Conservation (phyloP, 257 asterid species). For the Capsicum rhomboideum region DNA sequence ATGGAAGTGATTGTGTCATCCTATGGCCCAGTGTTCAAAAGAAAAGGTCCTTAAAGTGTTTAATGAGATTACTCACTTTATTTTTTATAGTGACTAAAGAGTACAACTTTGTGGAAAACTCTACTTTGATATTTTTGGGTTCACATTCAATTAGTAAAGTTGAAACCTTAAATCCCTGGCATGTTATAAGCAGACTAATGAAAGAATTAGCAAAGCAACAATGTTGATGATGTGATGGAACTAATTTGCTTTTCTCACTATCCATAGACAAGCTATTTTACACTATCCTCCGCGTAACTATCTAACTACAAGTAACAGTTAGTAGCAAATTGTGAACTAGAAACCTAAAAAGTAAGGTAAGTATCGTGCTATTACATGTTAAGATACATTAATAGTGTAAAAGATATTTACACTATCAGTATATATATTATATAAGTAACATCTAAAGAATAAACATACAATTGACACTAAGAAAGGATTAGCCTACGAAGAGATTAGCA, state of each 20-base stretch:
- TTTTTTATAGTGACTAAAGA: slow-evolving; percentile 10
- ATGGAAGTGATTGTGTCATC: slow-evolving; percentile 26
- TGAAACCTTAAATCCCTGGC: background rate
- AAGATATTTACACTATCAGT: no score
- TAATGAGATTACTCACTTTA: slow-evolving; percentile 14
- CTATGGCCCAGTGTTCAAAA: slow-evolving; percentile 28
- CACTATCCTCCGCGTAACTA: background rate
- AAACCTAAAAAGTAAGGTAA: background rate
- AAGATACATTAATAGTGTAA: background rate
- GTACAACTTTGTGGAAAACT: slow-evolving; percentile 12
- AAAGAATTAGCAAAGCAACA: background rate
- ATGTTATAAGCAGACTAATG: background rate
- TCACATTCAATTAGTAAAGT: slow-evolving; percentile 5
- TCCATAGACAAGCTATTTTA: background rate
- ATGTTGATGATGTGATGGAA: background rate
- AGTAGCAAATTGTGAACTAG: background rate
- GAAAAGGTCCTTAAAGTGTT: slow-evolving; percentile 22
- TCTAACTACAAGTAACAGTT: background rate
- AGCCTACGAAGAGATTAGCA: background rate
- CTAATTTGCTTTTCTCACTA: background rate
- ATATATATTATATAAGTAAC: background rate
- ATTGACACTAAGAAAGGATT: background rate
- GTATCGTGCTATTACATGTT: background rate
- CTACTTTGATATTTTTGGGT: background rate
- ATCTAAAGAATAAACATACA: background rate